Evolutionary conservation across 83 land plant species (phyloP).

Genomic region (Diphasiastrum complanatum): DNA sequence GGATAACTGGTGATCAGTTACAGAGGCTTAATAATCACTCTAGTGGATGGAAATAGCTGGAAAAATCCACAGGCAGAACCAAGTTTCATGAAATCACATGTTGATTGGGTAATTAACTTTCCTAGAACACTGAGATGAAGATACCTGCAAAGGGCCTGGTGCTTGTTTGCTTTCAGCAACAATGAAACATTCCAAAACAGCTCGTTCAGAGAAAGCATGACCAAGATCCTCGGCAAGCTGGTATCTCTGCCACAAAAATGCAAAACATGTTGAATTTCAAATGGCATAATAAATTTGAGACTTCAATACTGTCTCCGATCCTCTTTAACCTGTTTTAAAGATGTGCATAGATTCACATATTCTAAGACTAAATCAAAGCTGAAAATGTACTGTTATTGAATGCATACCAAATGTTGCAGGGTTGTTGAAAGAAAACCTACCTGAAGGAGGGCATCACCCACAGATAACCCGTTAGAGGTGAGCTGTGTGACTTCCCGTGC

Average conservation of each 20-base stretch:
- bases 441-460: constrained; percentile 48
- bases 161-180: constrained; percentile 43
- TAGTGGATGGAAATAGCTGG: no score
- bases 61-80: neutral
- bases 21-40: no score
- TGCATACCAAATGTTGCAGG: neutral
- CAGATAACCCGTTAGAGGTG: constrained; percentile 48
- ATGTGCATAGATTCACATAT: no score
- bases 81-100: no score
- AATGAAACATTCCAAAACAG: constrained; percentile 48
- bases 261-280: neutral
- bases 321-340: neutral
- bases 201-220: constrained; percentile 64
- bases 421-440: constrained; percentile 25
- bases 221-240: constrained; percentile 83
- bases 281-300: neutral
- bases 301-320: neutral
- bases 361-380: neutral
- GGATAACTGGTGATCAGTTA: no score
- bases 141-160: constrained; percentile 57
- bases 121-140: no score
- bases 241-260: constrained; percentile 51
- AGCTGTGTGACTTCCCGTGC: constrained; percentile 44
- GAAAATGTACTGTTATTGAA: neutral
- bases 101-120: no score